phyloP scores from a whole-genome alignment of 768 basidiomycete species.

The Chalciporus chontae region DNA sequence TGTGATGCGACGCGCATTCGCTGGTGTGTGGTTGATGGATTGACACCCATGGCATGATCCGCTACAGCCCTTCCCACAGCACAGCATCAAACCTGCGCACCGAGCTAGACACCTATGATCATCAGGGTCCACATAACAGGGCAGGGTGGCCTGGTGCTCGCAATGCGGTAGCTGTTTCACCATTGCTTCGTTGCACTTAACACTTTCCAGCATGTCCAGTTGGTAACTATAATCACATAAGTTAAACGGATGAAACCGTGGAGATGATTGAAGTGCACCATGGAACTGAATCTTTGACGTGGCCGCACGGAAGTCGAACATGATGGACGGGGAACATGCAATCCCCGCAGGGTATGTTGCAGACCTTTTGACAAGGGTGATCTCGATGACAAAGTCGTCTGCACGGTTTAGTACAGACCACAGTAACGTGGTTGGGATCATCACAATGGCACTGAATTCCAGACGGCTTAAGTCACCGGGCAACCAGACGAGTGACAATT shows the following conservation, averaged over 20 bases:
- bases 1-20: constrained; percentile 3
- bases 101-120: constrained; percentile 34
- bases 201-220: constrained; percentile 41
- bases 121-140: constrained; percentile 45
- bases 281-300: constrained; percentile 38
- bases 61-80: constrained; percentile 51
- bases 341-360: constrained; percentile 48
- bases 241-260: neutral
- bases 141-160: constrained; percentile 48
- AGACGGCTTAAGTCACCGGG: neutral
- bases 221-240: constrained; percentile 35
- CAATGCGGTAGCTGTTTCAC: constrained; percentile 45
- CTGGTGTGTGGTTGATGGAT: constrained; percentile 2
- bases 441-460: constrained; percentile 55
- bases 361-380: constrained; percentile 57
- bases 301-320: constrained; percentile 58
- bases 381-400: constrained; percentile 47
- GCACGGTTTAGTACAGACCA: constrained; percentile 48
- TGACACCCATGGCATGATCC: constrained; percentile 51
- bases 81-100: constrained; percentile 46
- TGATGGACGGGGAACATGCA: constrained; percentile 47
- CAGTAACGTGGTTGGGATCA: constrained; percentile 48
- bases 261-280: constrained; percentile 40
- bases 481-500: neutral
- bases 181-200: constrained; percentile 43